Evolutionary conservation across 2,329 filamentous ascomycete species (phyloP).

Genomic region (Cephalotrichum gorgonifer): DNA sequence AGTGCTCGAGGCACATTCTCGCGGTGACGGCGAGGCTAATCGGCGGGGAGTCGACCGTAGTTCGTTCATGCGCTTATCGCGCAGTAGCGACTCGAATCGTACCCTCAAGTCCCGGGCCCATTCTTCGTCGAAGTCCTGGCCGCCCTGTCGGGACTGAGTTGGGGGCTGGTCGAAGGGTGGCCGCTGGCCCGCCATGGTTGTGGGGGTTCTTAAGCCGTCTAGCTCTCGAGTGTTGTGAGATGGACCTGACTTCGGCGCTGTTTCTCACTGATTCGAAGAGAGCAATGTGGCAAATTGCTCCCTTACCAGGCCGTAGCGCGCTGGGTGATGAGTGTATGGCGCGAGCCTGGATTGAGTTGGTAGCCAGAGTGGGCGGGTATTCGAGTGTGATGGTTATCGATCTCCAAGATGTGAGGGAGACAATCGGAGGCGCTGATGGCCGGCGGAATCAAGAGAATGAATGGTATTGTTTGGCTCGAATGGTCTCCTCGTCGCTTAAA

Average conservation of each 20-base stretch:
- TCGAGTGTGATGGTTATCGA: not conserved
- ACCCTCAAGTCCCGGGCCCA: slow-evolving; percentile 71
- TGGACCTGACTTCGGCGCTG: not conserved
- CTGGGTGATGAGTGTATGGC: not conserved
- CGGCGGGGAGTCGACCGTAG: slow-evolving; percentile 40
- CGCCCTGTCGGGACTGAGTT: not conserved
- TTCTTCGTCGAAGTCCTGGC: slow-evolving; percentile 39
- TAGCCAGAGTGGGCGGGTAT: not conserved
- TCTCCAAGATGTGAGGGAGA: not conserved
- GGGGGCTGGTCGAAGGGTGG: not conserved
- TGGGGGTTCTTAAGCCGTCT: not conserved
- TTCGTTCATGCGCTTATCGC: slow-evolving; percentile 79
- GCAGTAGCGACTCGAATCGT: slow-evolving; percentile 79
- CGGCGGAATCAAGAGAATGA: not conserved
- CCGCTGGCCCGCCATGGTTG: slow-evolving; percentile 3
- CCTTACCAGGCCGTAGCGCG: not conserved
- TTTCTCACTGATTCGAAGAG: not conserved
- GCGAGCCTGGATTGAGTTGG: not conserved
- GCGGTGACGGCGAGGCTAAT: slow-evolving; percentile 45
- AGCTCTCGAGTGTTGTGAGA: not conserved
- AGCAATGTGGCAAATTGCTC: not conserved
- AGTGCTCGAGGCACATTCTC: slow-evolving; percentile 39
- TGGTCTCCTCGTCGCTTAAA: slow-evolving; percentile 1
- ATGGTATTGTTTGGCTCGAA: not conserved
- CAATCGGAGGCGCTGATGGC: not conserved